These are phyloP conservation scores for Fusarium sp. DNA, from an alignment of 2,329 filamentous ascomycete genomes.

Conservation along the genomic window DNA sequence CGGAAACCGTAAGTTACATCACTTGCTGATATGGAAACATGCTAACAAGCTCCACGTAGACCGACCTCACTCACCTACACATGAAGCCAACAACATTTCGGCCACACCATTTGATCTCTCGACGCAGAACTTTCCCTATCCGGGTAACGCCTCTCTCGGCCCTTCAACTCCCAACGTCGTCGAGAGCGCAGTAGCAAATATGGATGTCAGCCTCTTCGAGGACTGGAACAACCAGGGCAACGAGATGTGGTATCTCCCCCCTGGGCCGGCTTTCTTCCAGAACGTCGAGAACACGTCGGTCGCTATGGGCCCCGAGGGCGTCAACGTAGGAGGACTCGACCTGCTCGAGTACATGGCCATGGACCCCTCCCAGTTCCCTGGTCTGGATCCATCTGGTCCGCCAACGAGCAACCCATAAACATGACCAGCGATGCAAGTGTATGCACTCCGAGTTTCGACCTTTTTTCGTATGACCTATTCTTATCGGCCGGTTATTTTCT, in stretches of 20 bases:
- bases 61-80: constrained; percentile 48
- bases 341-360: constrained; percentile 77
- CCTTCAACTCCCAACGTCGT: constrained; percentile 61
- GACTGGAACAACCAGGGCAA: constrained; percentile 68
- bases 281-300: constrained; percentile 71
- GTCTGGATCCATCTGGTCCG: constrained; percentile 45
- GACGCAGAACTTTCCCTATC: constrained; percentile 66
- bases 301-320: constrained; percentile 75
- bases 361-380: constrained; percentile 60
- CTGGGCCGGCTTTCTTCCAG: constrained; percentile 73
- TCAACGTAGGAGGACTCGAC: constrained; percentile 75
- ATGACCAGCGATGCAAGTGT: background rate
- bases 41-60: constrained; percentile 45
- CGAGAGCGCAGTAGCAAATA: constrained; percentile 43
- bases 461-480: background rate
- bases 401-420: constrained; percentile 27
- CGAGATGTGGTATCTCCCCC: constrained; percentile 76
- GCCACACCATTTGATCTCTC: constrained; percentile 72
- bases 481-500: background rate
- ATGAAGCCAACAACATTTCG: constrained; percentile 66
- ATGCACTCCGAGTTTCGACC: background rate
- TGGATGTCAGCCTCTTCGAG: constrained; percentile 60
- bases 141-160: constrained; percentile 62
- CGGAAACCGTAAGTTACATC: constrained; percentile 50
- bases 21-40: background rate